Evolutionary conservation across 768 basidiomycete genomes (phyloP).

Genomic region (Brasilioporus rufonigricans): DNA sequence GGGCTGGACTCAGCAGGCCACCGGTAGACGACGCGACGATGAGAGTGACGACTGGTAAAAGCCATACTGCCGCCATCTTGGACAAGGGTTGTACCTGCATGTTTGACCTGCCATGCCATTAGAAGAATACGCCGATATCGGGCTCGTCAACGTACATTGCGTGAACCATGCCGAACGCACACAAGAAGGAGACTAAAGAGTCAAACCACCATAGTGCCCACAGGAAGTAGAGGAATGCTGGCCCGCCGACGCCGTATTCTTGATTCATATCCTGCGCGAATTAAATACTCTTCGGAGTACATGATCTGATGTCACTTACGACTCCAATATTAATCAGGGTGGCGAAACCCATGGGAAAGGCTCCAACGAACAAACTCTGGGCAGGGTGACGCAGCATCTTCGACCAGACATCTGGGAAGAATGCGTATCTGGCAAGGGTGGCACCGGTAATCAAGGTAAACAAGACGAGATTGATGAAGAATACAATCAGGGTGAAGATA

Average conservation of each 20-base stretch:
- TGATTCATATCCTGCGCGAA: slow-evolving; percentile 30
- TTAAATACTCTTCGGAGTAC: not conserved
- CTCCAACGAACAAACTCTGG: slow-evolving; percentile 45
- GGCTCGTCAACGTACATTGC: slow-evolving; percentile 36
- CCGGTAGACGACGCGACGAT: slow-evolving; percentile 54
- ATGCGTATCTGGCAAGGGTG: slow-evolving; percentile 39
- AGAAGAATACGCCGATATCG: not conserved
- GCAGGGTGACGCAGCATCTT: slow-evolving; percentile 45
- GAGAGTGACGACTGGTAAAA: slow-evolving; percentile 51
- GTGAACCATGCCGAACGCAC: slow-evolving; percentile 50
- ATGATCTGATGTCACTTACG: slow-evolving; percentile 22
- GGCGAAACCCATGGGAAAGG: slow-evolving; percentile 43
- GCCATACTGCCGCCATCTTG: slow-evolving; percentile 45
- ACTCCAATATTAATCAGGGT: slow-evolving; percentile 43
- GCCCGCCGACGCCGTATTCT: slow-evolving; percentile 36
- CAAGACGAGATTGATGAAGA: slow-evolving; percentile 40
- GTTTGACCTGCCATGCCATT: slow-evolving; percentile 39
- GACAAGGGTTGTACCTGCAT: slow-evolving; percentile 40
- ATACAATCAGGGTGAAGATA: slow-evolving; percentile 35
- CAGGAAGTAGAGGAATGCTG: slow-evolving; percentile 37
- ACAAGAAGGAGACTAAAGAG: slow-evolving; percentile 37
- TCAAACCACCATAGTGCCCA: slow-evolving; percentile 57
- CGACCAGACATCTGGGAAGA: slow-evolving; percentile 43
- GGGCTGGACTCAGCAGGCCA: slow-evolving; percentile 40
- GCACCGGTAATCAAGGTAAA: slow-evolving; percentile 36